These are phyloP conservation scores for Astraeus odoratus DNA, from an alignment of 768 basidiomycete species.

Conservation along the genomic window DNA sequence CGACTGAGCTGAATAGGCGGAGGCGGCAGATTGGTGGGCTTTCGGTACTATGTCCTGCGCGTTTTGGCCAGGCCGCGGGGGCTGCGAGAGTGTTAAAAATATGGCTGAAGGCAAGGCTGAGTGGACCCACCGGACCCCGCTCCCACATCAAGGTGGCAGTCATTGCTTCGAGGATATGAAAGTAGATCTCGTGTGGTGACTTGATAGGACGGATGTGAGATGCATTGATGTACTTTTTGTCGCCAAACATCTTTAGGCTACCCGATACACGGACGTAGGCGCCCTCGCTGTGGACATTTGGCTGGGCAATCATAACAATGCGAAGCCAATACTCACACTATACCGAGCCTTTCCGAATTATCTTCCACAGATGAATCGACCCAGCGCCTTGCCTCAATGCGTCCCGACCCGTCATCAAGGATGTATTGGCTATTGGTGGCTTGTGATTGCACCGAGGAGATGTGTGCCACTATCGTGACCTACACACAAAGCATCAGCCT, in stretches of 20 bases:
- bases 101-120: neutral
- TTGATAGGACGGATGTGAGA: constrained; percentile 61
- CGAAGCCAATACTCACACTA: constrained; percentile 28
- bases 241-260: constrained; percentile 71
- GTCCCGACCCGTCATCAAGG: constrained; percentile 83
- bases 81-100: constrained; percentile 16
- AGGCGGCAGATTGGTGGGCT: constrained; percentile 13
- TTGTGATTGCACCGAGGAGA: constrained; percentile 58
- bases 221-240: constrained; percentile 77
- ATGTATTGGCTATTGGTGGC: constrained; percentile 76
- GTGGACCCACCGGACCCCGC: constrained; percentile 51
- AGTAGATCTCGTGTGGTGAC: constrained; percentile 73
- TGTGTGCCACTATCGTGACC: constrained; percentile 71
- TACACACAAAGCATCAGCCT: constrained; percentile 19
- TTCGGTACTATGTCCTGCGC: constrained; percentile 9
- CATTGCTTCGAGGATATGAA: constrained; percentile 74
- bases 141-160: constrained; percentile 59
- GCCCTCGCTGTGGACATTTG: constrained; percentile 46
- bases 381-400: constrained; percentile 78
- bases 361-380: constrained; percentile 57
- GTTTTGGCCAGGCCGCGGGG: constrained; percentile 26
- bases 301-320: neutral
- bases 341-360: constrained; percentile 41
- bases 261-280: constrained; percentile 79
- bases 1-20: constrained; percentile 39